Percentiles rank a stretch among this genome's conserved stretches.
These are phyloP conservation scores for Nicotiana sylvestris DNA, from an alignment of 257 asterid genomes.

Conservation along the genomic window DNA sequence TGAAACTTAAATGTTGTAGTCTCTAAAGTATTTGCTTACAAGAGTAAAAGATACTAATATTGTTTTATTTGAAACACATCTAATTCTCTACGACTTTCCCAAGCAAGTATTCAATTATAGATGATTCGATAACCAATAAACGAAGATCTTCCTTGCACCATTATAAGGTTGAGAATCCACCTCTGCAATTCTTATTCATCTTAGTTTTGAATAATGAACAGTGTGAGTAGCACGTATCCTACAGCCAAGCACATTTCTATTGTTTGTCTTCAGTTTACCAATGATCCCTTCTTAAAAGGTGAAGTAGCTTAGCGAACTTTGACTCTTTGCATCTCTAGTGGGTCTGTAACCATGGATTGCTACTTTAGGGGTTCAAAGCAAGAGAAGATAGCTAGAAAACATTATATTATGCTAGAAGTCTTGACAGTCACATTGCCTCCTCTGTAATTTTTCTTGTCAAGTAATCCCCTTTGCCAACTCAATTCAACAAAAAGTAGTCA, in stretches of 20 bases:
- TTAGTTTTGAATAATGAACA: not conserved
- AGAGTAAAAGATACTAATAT: not conserved
- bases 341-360: not conserved
- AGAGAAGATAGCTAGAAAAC: not conserved
- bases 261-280: not conserved
- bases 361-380: slow-evolving; percentile 2
- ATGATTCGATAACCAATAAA: not conserved
- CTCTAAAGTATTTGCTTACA: not conserved
- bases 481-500: not conserved
- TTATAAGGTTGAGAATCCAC: not conserved
- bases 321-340: not conserved
- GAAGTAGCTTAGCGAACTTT: not conserved
- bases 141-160: not conserved
- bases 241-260: not conserved
- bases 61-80: not conserved
- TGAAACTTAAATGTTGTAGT: not conserved
- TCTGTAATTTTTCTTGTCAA: not conserved
- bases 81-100: not conserved
- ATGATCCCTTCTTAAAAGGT: not conserved
- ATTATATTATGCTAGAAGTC: not conserved
- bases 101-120: not conserved
- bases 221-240: not conserved
- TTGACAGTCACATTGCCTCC: not conserved
- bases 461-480: not conserved
- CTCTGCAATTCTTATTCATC: slow-evolving; percentile 6